Percentiles rank a stretch among this genome's conserved stretches.
Conservation (phyloP, 768 basidiomycete genomes). For the Crassisporium funariophilum region DNA sequence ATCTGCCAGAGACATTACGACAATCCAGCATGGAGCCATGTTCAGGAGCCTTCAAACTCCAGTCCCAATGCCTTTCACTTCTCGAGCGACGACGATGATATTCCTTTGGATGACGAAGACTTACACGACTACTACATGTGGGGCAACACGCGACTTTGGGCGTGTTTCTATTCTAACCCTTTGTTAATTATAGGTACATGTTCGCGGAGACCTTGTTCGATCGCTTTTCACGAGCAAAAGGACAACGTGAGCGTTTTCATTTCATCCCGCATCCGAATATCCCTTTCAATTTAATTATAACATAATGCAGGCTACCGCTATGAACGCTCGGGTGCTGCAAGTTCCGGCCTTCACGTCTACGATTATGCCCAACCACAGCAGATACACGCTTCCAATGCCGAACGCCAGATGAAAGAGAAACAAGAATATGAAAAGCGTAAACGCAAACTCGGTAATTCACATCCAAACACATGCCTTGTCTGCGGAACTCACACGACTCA, state of each 20-base stretch:
- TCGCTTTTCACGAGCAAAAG: conserved; percentile 26
- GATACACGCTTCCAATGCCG: conserved; percentile 19
- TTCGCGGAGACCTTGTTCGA: conserved; percentile 33
- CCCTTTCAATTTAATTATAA: conserved; percentile 6
- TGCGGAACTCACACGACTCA: not conserved
- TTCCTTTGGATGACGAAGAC: conserved; percentile 32
- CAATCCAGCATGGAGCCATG: conserved; percentile 31
- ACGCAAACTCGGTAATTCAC: conserved; percentile 32
- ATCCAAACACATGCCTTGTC: not conserved
- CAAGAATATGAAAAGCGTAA: conserved; percentile 34
- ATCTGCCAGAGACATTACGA: conserved; percentile 37
- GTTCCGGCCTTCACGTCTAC: conserved; percentile 14
- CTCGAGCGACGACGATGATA: conserved; percentile 26
- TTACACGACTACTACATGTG: conserved; percentile 33
- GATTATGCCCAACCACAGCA: conserved; percentile 23
- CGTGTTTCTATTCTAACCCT: conserved; percentile 6
- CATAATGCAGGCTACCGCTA: conserved; percentile 32
- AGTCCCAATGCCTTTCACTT: conserved; percentile 6
- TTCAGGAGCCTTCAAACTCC: conserved; percentile 8
- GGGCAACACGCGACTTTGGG: conserved; percentile 1
- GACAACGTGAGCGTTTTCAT: conserved; percentile 27
- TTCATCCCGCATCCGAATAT: not conserved
- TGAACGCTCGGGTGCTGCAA: conserved; percentile 22
- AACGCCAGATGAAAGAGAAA: conserved; percentile 29
- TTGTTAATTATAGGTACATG: conserved; percentile 29